Base-by-base conservation (phyloP, 75 land plant genomes). In the Sequoia sempervirens region DNA sequence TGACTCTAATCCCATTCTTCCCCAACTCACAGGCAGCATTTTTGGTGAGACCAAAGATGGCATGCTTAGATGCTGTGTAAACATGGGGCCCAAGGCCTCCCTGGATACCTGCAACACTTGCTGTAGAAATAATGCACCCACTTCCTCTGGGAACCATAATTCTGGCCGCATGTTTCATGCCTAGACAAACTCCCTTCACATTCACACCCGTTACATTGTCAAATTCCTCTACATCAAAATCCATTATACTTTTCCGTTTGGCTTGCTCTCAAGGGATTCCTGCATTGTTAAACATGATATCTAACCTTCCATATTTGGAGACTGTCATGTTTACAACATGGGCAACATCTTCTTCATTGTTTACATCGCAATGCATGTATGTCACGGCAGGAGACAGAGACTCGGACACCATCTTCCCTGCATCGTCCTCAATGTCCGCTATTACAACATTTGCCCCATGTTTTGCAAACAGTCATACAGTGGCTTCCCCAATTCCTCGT, bases 121-220 rank as follows among this genome's bases (percentile, higher is more conserved):
- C 91, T 13, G 89, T 90, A 80, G 89, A 91, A 8, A 95, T 86
- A 30, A 94, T 90, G 69, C 92, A 86, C 4, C 97, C 97, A 13
- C 83, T 18, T 36, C 85, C 69, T 1, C 85, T 54, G 3, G 88
- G 92, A 14, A 90, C 72, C 95, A 96, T 96, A 26, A 84, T 91
- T 13, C 96, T 87, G 0, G 98, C 91, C 0, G 96, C 98, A 79
- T 96, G 98, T 91, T 96, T 96, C 47, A 96, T 91, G 3, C 96
- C 98, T 69, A 93, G 64, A 15, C 90, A 94, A 8, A 84, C 84
- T 1, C 96, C 98, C 11, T 87, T 82, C 47, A 96, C 89, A 82
- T 96, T 94, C 13, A 96, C 92, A 4, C 88, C 84, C 86, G 92
- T 82, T 0, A 93, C 87, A 2, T 73, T 75, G 32, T 96, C 96